Base-by-base conservation (phyloP, 768 basidiomycete genomes). In the Boletus rubropictus region DNA sequence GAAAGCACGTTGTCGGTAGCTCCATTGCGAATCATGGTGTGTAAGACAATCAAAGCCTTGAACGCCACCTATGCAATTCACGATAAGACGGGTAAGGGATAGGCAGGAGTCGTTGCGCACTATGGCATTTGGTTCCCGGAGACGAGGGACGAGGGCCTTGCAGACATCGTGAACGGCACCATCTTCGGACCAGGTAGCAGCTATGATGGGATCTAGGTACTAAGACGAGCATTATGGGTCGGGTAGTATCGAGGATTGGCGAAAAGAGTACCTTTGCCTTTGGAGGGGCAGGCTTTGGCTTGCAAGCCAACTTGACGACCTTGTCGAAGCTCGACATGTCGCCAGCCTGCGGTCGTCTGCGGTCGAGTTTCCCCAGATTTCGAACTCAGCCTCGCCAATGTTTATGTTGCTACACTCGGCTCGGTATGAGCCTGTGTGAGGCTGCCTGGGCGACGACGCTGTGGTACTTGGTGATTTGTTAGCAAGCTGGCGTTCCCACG, bases 11-110 rank as follows among this genome's bases (percentile, higher is more conserved):
- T 90, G 72, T 98, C 93, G 6, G 94, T 96, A 3, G 89, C 78
- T n/a, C 96, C 96, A 51, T 89, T 91, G 22, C 96, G 82, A 63
- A 98, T 89, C 89, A 99, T 92, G 27, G 84, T 90, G 64, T 99
- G 96, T 7, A 98, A 73, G 4, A 95, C 90, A 57, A 99, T 85
- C 55, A 98, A 73, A 0, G 93, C 92, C 63, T 99, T 99, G 80
- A 98, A 97, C n/a, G 90, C 93, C 55, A 98, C 78, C 93, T 96
- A 58, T 42, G 36, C 2, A 21, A 46, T 39, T 15, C 27, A 33
- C 20, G 22, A 40, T 10, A 20, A 18, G 24, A 34, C 8, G 24
- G 15, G 46, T 53, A 25, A 53, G 48, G 28, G n/a, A 37, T 3
- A 5, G 34, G 27, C n/a, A 9, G 14, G 20, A 22, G 22, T n/a